These are phyloP conservation scores for Alternaria dauci DNA, from an alignment of 2,329 filamentous ascomycete species.

Conservation along the genomic window DNA sequence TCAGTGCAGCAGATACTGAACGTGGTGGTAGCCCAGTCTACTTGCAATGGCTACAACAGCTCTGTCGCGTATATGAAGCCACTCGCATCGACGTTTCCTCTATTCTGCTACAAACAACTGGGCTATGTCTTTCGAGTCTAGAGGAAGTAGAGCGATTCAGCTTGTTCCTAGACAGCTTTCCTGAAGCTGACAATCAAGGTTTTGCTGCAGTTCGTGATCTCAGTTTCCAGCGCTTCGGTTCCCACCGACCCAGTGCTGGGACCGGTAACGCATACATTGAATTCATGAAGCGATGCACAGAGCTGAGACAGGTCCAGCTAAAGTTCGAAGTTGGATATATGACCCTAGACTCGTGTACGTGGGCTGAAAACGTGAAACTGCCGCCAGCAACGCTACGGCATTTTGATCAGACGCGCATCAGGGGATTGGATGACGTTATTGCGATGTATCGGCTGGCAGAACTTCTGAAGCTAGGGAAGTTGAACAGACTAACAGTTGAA, in stretches of 20 bases:
- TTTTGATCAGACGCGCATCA: conserved; percentile 1
- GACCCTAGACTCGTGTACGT: neutral
- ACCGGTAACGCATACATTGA: neutral
- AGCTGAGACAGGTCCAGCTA: neutral
- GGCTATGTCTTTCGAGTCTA: conserved; percentile 6
- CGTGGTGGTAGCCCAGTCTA: neutral
- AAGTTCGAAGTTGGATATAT: conserved; percentile 10
- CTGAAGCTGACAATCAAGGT: neutral
- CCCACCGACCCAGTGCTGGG: neutral
- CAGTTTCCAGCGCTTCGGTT: conserved; percentile 14
- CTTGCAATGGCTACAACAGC: conserved; percentile 9
- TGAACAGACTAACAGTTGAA: conserved; percentile 7
- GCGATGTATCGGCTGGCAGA: neutral
- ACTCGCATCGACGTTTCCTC: conserved; percentile 14
- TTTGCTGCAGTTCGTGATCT: conserved; percentile 6
- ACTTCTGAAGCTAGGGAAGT: neutral
- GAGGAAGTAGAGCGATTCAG: neutral
- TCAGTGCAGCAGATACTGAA: conserved; percentile 5
- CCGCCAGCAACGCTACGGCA: neutral
- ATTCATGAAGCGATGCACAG: conserved; percentile 3
- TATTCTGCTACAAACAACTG: conserved; percentile 3
- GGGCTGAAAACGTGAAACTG: neutral
- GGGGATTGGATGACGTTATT: neutral
- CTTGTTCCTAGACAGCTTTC: conserved; percentile 7
- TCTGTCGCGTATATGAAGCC: conserved; percentile 15